Base-by-base conservation (phyloP, 2,329 filamentous ascomycete species). In the Dactylonectria macrodidyma region DNA sequence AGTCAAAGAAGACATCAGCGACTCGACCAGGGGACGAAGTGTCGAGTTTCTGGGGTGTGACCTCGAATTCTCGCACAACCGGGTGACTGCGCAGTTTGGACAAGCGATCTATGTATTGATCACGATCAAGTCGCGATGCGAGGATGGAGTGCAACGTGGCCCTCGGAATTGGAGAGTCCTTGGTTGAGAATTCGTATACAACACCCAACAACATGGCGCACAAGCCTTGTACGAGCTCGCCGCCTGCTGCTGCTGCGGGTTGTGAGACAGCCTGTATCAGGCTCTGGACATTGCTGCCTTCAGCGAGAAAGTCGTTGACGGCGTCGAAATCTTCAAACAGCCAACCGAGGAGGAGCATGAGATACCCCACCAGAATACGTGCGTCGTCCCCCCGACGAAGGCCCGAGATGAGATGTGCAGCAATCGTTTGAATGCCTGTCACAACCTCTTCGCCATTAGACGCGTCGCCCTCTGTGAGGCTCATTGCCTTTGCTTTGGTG, bases 141-240 rank as follows among this genome's bases (percentile, higher is more conserved):
- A 99, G 85, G 33, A 98, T 88, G 26, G 92, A 90, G 76, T 97
- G 93, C 51, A 99, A 84, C 10, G 92, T 95, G 26, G 90, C 87
- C 68, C 96, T 89, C 6, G 95, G 89, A 59, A 99, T 92, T 0
- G 96, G 94, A 0, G 95, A 98, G 81, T 99, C 96, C 78, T 97
- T 97, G 0, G 95, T 98, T 10, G 95, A 98, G 77, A 98, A 99
- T 77, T 99, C 96, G 78, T 98, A 99, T 5, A 96, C 88, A 22
- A 97, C 91, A 10, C 95, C 96, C 1, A 98, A 86, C 0, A 99
- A 84, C 78, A 95, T 90, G 16, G 95, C 92, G 78, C 93, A 94
- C 12, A 99, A 86, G 2, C 96, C 96, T 71, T 94, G 92, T 14
- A 95, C 86, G 36, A 97, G 84, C 22, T 89, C 84, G 66, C 90